Conservation (phyloP, 768 basidiomycete species). For the Megacollybia marginata region DNA sequence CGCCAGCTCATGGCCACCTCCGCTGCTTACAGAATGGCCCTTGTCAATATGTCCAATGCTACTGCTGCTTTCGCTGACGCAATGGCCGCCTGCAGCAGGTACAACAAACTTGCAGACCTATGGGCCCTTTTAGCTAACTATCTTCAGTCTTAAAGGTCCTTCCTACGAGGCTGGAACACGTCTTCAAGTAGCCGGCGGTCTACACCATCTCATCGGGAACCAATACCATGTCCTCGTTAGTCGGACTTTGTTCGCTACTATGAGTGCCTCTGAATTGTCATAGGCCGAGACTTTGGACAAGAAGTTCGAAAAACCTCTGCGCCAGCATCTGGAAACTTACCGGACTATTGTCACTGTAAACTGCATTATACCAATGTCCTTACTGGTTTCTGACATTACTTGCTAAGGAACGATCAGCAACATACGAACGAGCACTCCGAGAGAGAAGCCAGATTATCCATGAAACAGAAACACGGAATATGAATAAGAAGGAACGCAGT, state of each 20-base stretch:
- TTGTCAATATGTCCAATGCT: constrained; percentile 74
- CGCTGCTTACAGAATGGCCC: constrained; percentile 72
- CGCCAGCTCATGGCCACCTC: constrained; percentile 67
- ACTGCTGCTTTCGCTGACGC: constrained; percentile 84
- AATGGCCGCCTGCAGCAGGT: constrained; percentile 81
- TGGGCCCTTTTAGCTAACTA: neutral
- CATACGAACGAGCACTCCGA: constrained; percentile 75
- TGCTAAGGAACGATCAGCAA: constrained; percentile 68
- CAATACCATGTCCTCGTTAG: constrained; percentile 87
- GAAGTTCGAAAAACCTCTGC: constrained; percentile 82
- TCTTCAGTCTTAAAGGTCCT: constrained; percentile 64
- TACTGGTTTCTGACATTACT: neutral
- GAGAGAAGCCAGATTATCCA: constrained; percentile 83
- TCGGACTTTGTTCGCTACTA: constrained; percentile 8
- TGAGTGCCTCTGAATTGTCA: constrained; percentile 1
- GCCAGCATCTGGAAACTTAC: constrained; percentile 80
- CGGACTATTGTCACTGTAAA: constrained; percentile 60
- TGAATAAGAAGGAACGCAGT: constrained; percentile 86
- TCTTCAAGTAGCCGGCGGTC: constrained; percentile 78
- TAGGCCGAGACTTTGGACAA: constrained; percentile 83
- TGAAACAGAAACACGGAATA: constrained; percentile 75
- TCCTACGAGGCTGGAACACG: constrained; percentile 75
- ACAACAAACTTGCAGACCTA: constrained; percentile 16
- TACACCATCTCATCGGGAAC: constrained; percentile 88
- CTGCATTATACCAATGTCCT: constrained; percentile 7